Base-by-base conservation (phyloP, 257 asterid species). In the Pogostemon cablin region DNA sequence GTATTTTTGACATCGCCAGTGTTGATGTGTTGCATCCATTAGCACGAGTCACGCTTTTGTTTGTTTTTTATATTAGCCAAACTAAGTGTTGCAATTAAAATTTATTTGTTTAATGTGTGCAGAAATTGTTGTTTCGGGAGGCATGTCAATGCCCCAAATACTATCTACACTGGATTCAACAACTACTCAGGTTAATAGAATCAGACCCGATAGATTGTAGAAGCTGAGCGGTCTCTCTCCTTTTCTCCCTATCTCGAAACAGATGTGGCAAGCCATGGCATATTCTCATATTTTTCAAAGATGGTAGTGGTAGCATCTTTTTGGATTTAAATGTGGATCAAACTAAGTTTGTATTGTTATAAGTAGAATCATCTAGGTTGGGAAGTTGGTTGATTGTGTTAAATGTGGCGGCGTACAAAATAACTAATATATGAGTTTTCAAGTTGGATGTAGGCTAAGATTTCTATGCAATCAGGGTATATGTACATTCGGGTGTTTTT, bases 81-180 rank as follows among this genome's bases (percentile, higher is more conserved):
- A 62, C 56, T 9, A 60, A 4, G 44, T 62, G 34, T 66, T 46
- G 15, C 72, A 60, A n/a, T 75, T 67, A 68, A 65, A 7, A 69
- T 35, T 53, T 35, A 32, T 60, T 53, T 59, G 56, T 62, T 79
- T 71, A 17, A 62, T 71, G 9, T 77, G 25, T 73, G 70, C 93
- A 87, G 93, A 87, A 72, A 87, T 87, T 55, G 90, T 87, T 6
- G 90, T 87, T 20, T 87, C 93, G 5, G 93, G 90, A 73, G 93
- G 93, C 72, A 87, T 87, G 93, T 87, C 93, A 10, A 87, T 87
- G 93, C 93, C 93, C 78, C 90, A 83, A 65, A 62, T 85, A 52
- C 78, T 87, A 61, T 83, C 93, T 41, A 78, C 90, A 20, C 75
- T 86, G 82, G 88, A 86, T 71, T 78, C 79, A 43, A 77, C 81